Evolutionary conservation across 768 basidiomycete species (phyloP), one percentile per base, ranked within the genome.

Genomic region (Erythrobasidium yunnanense): DNA sequence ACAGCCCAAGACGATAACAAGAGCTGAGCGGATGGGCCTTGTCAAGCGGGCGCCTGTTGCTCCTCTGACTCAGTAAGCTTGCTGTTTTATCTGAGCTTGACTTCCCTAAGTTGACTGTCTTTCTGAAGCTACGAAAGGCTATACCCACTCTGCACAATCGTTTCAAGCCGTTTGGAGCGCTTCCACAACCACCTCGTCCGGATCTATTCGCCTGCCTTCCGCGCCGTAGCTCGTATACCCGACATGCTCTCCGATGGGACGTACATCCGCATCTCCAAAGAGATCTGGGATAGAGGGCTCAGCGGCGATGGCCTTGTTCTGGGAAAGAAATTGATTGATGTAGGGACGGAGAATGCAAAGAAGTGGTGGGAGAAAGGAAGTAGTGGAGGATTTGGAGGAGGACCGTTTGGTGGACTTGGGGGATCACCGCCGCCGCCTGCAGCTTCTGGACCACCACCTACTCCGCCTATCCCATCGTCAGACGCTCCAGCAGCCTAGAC

Each of bases 181-280:
- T 51, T 63, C 18, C 32, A 63, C 13, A 51, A 49, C 15, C 60
- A 63, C 46, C 5, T 63, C n/a, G 27, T 63, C 25, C 60, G 60
- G 29, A 63, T 63, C 22, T 63, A 63, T 25, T 25, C 13, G 6
- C 60, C 60, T 7, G 42, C 60, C 4, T 63, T 34, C 47, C 27
- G 49, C 15, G 60, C 60, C 5, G 23, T 63, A 7, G 32, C 32
- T 27, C 45, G 47, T 8, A 63, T 63, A 32, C 60, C 60, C 13
- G 49, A 35, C 18, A 33, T 63, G 30, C 42, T 17, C 13, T 29
- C 60, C 4, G 60, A 63, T 38, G 60, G 60, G 11, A 29, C 60
- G 6, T 20, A 34, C 7, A 29, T 29, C 15, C 20, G 47, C 45
- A 49, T 49, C 15, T 25, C 45, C 20, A 32, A 49, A 30, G 32